Percentiles rank a stretch among this genome's conserved stretches.
Conservation (phyloP, 2,329 filamentous ascomycete genomes). For the Neonectria magnoliae region DNA sequence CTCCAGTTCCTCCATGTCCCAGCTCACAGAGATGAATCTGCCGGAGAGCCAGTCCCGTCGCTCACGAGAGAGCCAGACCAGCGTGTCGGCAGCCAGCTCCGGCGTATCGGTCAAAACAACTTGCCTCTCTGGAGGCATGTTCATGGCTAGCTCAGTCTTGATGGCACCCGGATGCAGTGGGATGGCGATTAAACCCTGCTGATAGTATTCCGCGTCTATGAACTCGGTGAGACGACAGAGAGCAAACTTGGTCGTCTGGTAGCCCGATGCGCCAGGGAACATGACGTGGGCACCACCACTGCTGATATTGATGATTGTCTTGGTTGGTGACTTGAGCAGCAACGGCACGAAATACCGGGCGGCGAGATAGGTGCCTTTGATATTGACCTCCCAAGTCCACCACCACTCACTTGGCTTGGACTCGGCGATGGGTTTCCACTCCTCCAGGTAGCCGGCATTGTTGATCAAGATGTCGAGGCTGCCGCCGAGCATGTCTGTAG, state of each 20-base stretch:
- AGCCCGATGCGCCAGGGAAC: conserved; percentile 22
- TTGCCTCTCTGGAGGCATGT: background rate
- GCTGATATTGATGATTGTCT: conserved; percentile 59
- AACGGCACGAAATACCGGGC: conserved; percentile 60
- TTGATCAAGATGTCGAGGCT: conserved; percentile 54
- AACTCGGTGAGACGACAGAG: conserved; percentile 30
- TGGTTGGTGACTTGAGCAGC: conserved; percentile 47
- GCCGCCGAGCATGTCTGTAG: conserved; percentile 34
- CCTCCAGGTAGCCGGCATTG: conserved; percentile 55
- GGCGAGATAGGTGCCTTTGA: conserved; percentile 58
- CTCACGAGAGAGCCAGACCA: conserved; percentile 22
- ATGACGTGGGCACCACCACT: conserved; percentile 42
- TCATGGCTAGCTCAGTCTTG: background rate
- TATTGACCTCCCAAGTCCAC: conserved; percentile 59
- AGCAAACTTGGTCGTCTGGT: conserved; percentile 30
- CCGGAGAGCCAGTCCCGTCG: conserved; percentile 22
- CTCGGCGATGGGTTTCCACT: conserved; percentile 45
- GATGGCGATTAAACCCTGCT: conserved; percentile 12
- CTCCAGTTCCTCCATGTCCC: conserved; percentile 31
- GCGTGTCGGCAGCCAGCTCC: conserved; percentile 25
- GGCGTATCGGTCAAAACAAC: conserved; percentile 17
- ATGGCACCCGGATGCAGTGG: background rate
- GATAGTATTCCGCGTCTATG: conserved; percentile 21
- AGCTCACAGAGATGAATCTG: conserved; percentile 31
- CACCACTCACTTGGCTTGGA: conserved; percentile 55